phyloP scores from a whole-genome alignment of 305 asterid genomes.

The Fraxinus velutina region DNA sequence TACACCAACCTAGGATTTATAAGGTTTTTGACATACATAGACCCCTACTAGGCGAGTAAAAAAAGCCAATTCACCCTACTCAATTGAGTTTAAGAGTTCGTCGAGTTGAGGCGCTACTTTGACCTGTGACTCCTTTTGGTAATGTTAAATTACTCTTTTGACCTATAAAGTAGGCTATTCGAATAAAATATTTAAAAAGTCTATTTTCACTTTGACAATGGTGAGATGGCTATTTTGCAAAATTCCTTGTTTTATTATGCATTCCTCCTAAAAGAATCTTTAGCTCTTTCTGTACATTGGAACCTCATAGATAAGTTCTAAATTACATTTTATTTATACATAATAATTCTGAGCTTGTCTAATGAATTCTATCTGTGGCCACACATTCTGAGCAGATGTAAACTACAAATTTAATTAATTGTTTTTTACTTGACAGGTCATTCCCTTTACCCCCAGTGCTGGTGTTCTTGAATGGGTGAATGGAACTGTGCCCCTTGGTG shows the following conservation, averaged over 20 bases:
- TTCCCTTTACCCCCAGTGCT: constrained; percentile 98
- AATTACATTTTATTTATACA: constrained; percentile 8
- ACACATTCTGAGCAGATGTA: background rate
- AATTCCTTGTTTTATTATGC: background rate
- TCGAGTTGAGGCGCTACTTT: background rate
- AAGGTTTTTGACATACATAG: background rate
- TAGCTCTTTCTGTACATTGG: background rate
- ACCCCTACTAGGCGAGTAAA: background rate
- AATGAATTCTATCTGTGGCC: constrained; percentile 17
- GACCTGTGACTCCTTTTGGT: background rate
- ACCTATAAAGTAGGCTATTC: background rate
- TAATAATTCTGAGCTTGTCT: constrained; percentile 7
- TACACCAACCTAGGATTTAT: background rate
- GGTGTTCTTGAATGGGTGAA: constrained; percentile 99
- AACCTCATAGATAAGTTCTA: background rate
- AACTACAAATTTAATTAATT: background rate
- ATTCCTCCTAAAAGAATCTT: background rate
- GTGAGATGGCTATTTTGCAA: background rate
- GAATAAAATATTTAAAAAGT: background rate
- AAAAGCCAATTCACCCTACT: background rate
- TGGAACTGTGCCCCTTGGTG: constrained; percentile 94
- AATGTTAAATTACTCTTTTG: background rate
- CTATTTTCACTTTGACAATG: background rate
- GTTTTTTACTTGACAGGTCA: constrained; percentile 58
- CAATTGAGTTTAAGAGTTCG: background rate